phyloP scores from a whole-genome alignment of 495 filamentous ascomycete species.

The Xylaria sp. region DNA sequence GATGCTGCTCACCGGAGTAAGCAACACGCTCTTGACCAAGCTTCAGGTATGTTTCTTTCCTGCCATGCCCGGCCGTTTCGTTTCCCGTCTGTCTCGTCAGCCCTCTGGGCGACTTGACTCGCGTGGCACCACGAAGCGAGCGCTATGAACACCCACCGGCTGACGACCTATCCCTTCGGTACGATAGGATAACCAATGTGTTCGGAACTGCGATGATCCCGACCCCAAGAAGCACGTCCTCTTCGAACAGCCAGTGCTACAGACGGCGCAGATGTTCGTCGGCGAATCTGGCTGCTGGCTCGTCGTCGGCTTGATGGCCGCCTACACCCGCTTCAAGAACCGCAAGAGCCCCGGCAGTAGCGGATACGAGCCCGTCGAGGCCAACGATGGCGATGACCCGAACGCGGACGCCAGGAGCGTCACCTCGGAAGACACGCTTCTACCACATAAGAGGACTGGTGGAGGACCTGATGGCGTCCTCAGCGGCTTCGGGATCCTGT shows the following conservation, averaged over 20 bases:
- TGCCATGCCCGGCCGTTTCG: neutral
- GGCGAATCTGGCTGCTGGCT: slow-evolving; percentile 94
- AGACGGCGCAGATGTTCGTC: slow-evolving; percentile 94
- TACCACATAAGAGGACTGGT: slow-evolving; percentile 41
- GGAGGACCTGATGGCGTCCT: slow-evolving; percentile 61
- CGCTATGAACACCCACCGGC: neutral
- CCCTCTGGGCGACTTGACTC: slow-evolving; percentile 10
- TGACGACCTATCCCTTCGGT: slow-evolving; percentile 9
- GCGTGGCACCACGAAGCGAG: neutral
- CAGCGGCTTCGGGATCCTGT: slow-evolving; percentile 71
- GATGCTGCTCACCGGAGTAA: slow-evolving; percentile 90
- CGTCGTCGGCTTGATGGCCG: slow-evolving; percentile 70
- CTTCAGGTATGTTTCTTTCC: slow-evolving; percentile 70
- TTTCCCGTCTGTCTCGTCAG: neutral
- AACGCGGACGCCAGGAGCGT: slow-evolving; percentile 56
- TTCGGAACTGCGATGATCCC: slow-evolving; percentile 81
- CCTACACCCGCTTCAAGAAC: slow-evolving; percentile 65
- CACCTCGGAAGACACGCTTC: slow-evolving; percentile 49
- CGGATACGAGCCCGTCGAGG: slow-evolving; percentile 69
- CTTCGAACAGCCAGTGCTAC: slow-evolving; percentile 96
- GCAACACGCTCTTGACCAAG: slow-evolving; percentile 96
- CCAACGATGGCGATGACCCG: slow-evolving; percentile 49
- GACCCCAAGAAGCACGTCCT: slow-evolving; percentile 69
- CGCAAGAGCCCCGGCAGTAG: slow-evolving; percentile 51
- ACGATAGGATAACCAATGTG: slow-evolving; percentile 90